Base-by-base conservation (phyloP, 352 stramenopile genomes). In the Phytophthora citricola region DNA sequence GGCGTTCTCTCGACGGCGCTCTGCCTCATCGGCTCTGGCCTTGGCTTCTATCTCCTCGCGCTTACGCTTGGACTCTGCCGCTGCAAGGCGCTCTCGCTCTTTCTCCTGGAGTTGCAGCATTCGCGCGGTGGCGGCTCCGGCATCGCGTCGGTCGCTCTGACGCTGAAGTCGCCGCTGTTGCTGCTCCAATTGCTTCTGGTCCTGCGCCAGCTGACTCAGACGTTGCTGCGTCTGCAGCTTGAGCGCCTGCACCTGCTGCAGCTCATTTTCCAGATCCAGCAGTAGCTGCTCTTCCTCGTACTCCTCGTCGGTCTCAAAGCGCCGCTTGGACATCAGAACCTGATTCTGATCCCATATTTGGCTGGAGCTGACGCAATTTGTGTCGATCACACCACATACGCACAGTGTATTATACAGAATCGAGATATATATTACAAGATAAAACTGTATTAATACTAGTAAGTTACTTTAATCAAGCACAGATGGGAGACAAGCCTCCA, bases 91-190 rank as follows among this genome's bases (percentile, higher is more conserved):
- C 51, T 51, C 59, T n/a, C 76, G 71, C 49, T 86, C 79, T 14
- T 87, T 68, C n/a, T 78, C 75, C 56, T 92, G 85, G 6, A 93
- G 68, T 20, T 86, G 71, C 58, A 89, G 29, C 65, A 93, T 82
- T 27, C 85, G 85, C 14, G 71, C 79, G 15, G 85, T 79, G 54
- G 74, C 63, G 10, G 63, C 58, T 22, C 66, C 74, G 32, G 63
- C 61, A 24, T 78, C 63, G 1, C 36, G 54, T 40, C 79, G 77
- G 58, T 81, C 65, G 58, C 56, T 45, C 31, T 73, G 51, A 20
- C 73, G 63, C 39, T 71, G 58, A 46, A 75, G 71, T 11, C 76
- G 70, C 12, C 58, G 68, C 56, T 73, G 66, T 46, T 80, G 71
- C 43, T 80, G 61, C 74, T 85, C 73, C 22, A 89, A 44, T 32